Conservation (phyloP, 1,139 yeast genomes). For the Suhomyces coccinellae region DNA sequence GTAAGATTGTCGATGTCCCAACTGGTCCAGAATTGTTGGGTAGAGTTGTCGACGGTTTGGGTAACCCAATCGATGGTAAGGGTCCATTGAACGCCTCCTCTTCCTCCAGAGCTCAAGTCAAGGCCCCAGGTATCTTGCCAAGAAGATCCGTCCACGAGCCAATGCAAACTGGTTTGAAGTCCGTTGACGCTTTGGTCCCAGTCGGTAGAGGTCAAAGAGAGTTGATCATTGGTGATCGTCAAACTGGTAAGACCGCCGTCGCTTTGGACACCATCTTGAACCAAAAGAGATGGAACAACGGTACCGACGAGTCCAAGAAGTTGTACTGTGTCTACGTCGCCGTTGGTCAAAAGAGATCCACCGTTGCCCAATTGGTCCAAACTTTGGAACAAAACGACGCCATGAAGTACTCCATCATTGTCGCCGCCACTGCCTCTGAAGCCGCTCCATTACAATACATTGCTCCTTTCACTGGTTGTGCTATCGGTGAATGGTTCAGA, state of each 20-base stretch:
- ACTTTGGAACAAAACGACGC: conserved; percentile 98
- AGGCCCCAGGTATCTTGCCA: conserved; percentile 99
- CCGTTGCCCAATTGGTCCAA: conserved; percentile 99
- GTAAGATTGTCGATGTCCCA: conserved; percentile 98
- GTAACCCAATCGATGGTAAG: conserved; percentile 99
- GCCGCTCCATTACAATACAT: conserved; percentile 99
- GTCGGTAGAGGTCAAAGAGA: conserved; percentile 99
- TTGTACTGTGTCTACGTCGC: conserved; percentile 99
- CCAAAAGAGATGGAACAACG: conserved; percentile 98
- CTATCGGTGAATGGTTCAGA: conserved; percentile 99
- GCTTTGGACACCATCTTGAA: conserved; percentile 97
- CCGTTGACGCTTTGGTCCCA: conserved; percentile 99
- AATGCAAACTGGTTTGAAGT: conserved; percentile 99
- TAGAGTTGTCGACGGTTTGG: conserved; percentile 99
- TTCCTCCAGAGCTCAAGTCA: conserved; percentile 94
- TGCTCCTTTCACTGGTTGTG: conserved; percentile 99
- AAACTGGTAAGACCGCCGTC: conserved; percentile 99
- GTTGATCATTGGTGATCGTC: conserved; percentile 99
- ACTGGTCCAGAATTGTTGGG: conserved; percentile 98
- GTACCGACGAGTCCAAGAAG: conserved; percentile 93
- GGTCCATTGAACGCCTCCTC: conserved; percentile 92
- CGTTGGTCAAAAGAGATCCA: conserved; percentile 99
- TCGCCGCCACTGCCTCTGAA: conserved; percentile 99
- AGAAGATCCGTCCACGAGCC: conserved; percentile 99
- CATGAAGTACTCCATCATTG: conserved; percentile 94